Conservation (phyloP, 495 filamentous ascomycete genomes). For the Penicillium cataractarum region DNA sequence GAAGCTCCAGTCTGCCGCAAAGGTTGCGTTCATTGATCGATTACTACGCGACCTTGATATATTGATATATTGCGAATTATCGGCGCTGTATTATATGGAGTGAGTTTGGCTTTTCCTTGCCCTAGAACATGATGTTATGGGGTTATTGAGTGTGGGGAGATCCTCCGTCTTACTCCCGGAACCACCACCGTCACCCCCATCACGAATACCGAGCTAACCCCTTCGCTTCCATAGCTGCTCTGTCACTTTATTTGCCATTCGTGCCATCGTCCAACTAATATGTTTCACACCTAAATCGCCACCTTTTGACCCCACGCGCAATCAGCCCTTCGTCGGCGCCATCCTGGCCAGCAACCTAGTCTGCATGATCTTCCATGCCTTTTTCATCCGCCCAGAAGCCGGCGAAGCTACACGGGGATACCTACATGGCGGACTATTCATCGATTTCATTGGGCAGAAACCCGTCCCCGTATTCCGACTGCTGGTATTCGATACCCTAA, state of each 20-base stretch:
- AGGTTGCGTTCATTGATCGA: constrained; percentile 66
- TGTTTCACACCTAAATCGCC: constrained; percentile 81
- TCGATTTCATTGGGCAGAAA: constrained; percentile 87
- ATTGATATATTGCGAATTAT: constrained; percentile 78
- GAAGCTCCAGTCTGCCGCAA: constrained; percentile 43
- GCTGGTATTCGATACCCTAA: constrained; percentile 63
- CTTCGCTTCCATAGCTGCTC: constrained; percentile 60
- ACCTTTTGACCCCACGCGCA: constrained; percentile 61
- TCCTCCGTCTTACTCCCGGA: not conserved
- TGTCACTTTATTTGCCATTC: constrained; percentile 69
- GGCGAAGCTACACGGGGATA: constrained; percentile 79
- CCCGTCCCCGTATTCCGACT: constrained; percentile 69
- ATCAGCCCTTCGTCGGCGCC: constrained; percentile 68
- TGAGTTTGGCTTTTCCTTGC: constrained; percentile 43
- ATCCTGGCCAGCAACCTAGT: constrained; percentile 72
- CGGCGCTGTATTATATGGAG: constrained; percentile 90
- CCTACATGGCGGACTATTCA: constrained; percentile 79
- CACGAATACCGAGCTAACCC: not conserved
- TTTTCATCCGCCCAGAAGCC: constrained; percentile 63
- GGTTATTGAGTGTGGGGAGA: not conserved
- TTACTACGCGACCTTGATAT: constrained; percentile 76
- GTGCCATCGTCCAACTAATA: constrained; percentile 70
- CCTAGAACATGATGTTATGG: not conserved
- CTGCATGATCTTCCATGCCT: constrained; percentile 72
- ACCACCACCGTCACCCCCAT: not conserved